Evolutionary conservation across 2,329 filamentous ascomycete genomes (phyloP).

Genomic region (Botrytis fragariae): DNA sequence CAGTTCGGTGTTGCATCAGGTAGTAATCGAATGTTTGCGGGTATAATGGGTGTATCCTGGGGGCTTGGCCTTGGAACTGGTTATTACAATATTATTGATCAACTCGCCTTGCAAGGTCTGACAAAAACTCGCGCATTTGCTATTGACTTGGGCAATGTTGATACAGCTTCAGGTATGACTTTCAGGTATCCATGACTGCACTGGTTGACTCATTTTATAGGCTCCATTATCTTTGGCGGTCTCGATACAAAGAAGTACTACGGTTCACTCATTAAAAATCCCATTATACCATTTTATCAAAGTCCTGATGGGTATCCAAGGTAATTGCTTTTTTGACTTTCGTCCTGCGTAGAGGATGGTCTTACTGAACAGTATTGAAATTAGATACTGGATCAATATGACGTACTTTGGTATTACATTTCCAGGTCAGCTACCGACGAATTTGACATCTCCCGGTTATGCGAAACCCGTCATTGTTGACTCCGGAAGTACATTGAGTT

Average conservation of each 20-base stretch:
- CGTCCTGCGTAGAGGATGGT: neutral
- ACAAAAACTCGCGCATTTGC: conserved; percentile 29
- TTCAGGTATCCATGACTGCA: neutral
- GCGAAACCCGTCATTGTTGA: conserved; percentile 25
- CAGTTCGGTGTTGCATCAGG: conserved; percentile 21
- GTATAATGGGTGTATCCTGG: conserved; percentile 23
- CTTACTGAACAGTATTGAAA: conserved; percentile 2
- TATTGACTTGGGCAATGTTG: conserved; percentile 25
- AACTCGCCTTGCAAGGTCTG: conserved; percentile 23
- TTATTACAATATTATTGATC: conserved; percentile 26
- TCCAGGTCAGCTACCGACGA: conserved; percentile 12
- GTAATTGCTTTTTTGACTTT: neutral
- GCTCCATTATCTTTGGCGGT: conserved; percentile 29
- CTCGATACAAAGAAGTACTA: conserved; percentile 29
- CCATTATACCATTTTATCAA: conserved; percentile 24
- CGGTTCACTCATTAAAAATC: conserved; percentile 25
- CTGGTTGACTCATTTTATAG: conserved; percentile 13
- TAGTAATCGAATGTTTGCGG: conserved; percentile 13
- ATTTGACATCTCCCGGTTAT: neutral
- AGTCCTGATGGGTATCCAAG: conserved; percentile 24
- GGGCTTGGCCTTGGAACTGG: conserved; percentile 17
- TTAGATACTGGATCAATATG: conserved; percentile 31
- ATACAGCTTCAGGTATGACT: conserved; percentile 23
- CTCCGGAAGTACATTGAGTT: conserved; percentile 25
- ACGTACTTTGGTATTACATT: conserved; percentile 26